These are phyloP conservation scores for Porodaedalea pini DNA, from an alignment of 1,284 basidiomycete genomes.

Conservation along the genomic window DNA sequence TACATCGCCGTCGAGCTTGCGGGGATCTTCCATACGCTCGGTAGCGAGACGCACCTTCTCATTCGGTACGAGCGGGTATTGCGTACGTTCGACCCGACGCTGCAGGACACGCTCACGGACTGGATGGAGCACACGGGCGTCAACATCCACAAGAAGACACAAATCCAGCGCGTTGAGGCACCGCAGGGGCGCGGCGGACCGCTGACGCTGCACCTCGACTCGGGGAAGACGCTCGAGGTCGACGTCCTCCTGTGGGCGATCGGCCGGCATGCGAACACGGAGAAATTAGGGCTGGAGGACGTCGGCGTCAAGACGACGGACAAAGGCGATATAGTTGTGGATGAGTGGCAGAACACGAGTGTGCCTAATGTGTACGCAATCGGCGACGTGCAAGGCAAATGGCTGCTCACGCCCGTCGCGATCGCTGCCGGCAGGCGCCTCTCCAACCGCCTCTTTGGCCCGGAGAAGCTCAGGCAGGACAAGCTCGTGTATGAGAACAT, in stretches of 20 bases:
- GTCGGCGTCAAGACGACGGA: conserved; percentile 74
- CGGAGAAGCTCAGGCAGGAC: conserved; percentile 78
- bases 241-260: conserved; percentile 94
- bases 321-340: conserved; percentile 82
- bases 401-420: conserved; percentile 93
- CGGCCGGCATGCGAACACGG: conserved; percentile 81
- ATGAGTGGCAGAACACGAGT: conserved; percentile 87
- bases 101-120: conserved; percentile 85
- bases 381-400: conserved; percentile 92
- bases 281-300: conserved; percentile 75
- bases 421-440: conserved; percentile 92
- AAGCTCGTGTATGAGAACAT: conserved; percentile 91
- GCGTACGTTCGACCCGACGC: conserved; percentile 86
- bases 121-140: conserved; percentile 95
- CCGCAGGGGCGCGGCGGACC: conserved; percentile 53
- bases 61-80: conserved; percentile 90
- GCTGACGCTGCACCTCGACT: conserved; percentile 67
- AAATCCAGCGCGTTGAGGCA: conserved; percentile 77
- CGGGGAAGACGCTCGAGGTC: conserved; percentile 77
- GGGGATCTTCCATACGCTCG: conserved; percentile 83
- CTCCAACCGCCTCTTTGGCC: conserved; percentile 88
- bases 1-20: conserved; percentile 97
- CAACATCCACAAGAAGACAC: conserved; percentile 77
- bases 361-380: conserved; percentile 77
- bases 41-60: conserved; percentile 87